phyloP scores from a whole-genome alignment of 768 basidiomycete genomes.

The Phylloporus sp. region DNA sequence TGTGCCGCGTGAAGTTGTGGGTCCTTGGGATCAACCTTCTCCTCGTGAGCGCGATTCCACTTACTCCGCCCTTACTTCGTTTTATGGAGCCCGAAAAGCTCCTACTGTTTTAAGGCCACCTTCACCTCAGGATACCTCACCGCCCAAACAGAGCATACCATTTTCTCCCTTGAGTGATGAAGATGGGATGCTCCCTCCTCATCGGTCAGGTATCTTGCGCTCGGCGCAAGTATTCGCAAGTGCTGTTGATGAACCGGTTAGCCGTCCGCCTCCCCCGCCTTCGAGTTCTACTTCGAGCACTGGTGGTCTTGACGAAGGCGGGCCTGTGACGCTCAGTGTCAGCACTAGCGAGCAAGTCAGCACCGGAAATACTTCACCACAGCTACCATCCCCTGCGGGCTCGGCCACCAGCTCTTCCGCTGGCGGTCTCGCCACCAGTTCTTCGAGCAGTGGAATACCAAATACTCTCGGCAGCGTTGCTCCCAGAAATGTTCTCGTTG shows the following conservation, averaged over 20 bases:
- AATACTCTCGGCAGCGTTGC: constrained; percentile 22
- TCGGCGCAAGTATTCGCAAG: constrained; percentile 22
- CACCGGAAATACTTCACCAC: constrained; percentile 51
- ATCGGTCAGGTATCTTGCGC: constrained; percentile 28
- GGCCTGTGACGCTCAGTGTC: constrained; percentile 37
- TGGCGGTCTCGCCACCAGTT: constrained; percentile 28
- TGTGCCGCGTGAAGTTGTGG: constrained; percentile 22
- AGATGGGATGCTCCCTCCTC: constrained; percentile 33
- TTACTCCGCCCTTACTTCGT: constrained; percentile 23
- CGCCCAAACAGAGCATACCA: constrained; percentile 18
- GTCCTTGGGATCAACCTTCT: constrained; percentile 33
- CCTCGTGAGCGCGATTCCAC: constrained; percentile 30
- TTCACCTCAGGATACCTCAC: constrained; percentile 28
- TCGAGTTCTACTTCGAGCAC: constrained; percentile 41
- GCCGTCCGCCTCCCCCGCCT: constrained; percentile 33
- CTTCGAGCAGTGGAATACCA: constrained; percentile 26
- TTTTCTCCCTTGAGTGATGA: constrained; percentile 28
- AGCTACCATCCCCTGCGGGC: constrained; percentile 71
- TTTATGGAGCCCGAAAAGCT: constrained; percentile 27
- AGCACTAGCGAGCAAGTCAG: constrained; percentile 41
- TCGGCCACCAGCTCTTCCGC: constrained; percentile 38
- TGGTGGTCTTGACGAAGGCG: constrained; percentile 38
- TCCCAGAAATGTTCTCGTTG: constrained; percentile 45
- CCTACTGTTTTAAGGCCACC: constrained; percentile 21
- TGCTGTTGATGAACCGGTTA: constrained; percentile 24